phyloP scores from a whole-genome alignment of 2,329 filamentous ascomycete genomes.

The Cercospora brassicicola region DNA sequence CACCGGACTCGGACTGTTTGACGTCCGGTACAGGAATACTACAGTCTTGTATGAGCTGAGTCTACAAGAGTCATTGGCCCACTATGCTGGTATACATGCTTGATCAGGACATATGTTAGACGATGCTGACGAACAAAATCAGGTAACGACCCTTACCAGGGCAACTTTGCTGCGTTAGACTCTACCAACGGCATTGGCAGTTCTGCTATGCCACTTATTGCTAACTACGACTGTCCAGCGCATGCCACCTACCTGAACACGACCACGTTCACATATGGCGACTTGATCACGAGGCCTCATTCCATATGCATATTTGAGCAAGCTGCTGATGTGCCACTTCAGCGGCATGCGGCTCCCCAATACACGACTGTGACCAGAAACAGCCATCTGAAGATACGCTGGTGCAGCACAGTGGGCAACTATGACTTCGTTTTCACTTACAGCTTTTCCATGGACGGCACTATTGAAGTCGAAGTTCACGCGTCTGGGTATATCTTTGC shows the following conservation, averaged over 20 bases:
- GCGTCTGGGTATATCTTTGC: slow-evolving; percentile 57
- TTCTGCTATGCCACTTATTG: slow-evolving; percentile 49
- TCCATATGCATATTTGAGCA: slow-evolving; percentile 59
- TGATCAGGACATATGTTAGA: not conserved
- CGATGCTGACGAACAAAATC: too few species aligned
- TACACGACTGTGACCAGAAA: slow-evolving; percentile 51
- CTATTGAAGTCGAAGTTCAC: slow-evolving; percentile 52
- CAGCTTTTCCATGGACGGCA: slow-evolving; percentile 54
- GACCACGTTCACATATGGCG: too few species aligned
- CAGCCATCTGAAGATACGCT: slow-evolving; percentile 47
- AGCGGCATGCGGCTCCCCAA: slow-evolving; percentile 47
- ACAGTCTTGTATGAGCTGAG: slow-evolving; percentile 58
- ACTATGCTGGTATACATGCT: slow-evolving; percentile 47
- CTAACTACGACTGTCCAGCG: slow-evolving; percentile 55
- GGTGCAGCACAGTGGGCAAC: slow-evolving; percentile 54
- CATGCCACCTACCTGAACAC: slow-evolving; percentile 46
- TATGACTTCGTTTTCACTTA: slow-evolving; percentile 50
- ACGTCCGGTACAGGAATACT: slow-evolving; percentile 57
- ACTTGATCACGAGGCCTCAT: slow-evolving; percentile 30
- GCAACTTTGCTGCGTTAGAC: slow-evolving; percentile 51
- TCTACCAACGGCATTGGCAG: slow-evolving; percentile 52
- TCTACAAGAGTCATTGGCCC: slow-evolving; percentile 57
- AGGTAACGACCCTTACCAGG: slow-evolving; percentile 49
- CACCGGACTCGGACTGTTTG: slow-evolving; percentile 52
- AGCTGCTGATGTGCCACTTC: slow-evolving; percentile 52